phyloP scores from a whole-genome alignment of 2,329 filamentous ascomycete genomes.

The Fusarium floridanum region DNA sequence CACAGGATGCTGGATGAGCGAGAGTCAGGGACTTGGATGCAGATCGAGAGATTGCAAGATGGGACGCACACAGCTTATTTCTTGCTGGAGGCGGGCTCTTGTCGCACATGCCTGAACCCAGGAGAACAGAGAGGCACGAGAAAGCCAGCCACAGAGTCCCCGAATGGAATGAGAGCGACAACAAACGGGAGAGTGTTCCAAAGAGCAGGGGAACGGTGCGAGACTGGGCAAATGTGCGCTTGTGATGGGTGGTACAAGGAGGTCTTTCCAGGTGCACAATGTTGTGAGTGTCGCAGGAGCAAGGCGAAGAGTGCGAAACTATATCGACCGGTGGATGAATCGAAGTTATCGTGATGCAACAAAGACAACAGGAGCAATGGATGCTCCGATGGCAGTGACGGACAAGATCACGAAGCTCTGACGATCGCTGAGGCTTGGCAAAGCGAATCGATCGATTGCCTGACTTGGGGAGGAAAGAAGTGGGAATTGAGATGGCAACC shows the following conservation, averaged over 20 bases:
- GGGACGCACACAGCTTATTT: conserved; percentile 40
- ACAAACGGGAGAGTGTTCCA: conserved; percentile 14
- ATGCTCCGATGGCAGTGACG: conserved; percentile 4
- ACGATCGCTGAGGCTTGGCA: conserved; percentile 34
- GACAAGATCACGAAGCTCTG: conserved; percentile 20
- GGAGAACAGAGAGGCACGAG: conserved; percentile 27
- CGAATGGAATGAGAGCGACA: conserved; percentile 23
- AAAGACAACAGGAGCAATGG: conserved; percentile 3
- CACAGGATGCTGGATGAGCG: conserved; percentile 30
- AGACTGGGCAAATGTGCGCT: conserved; percentile 21
- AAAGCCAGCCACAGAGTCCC: conserved; percentile 32
- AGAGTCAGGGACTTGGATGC: conserved; percentile 26
- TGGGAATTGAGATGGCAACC: conserved; percentile 12
- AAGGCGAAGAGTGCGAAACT: conserved; percentile 9
- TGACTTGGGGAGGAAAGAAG: not conserved
- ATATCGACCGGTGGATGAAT: conserved; percentile 9
- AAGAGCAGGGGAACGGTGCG: conserved; percentile 9
- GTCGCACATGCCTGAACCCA: conserved; percentile 42
- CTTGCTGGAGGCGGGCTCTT: conserved; percentile 29
- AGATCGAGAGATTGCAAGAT: conserved; percentile 29
- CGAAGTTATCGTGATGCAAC: conserved; percentile 14
- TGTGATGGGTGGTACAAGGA: conserved; percentile 25
- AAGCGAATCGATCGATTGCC: conserved; percentile 24
- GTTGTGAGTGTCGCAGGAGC: conserved; percentile 11
- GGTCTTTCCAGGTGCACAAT: conserved; percentile 19